Conservation (phyloP, 2,329 filamentous ascomycete genomes). For the Zymoseptoria crescenta region DNA sequence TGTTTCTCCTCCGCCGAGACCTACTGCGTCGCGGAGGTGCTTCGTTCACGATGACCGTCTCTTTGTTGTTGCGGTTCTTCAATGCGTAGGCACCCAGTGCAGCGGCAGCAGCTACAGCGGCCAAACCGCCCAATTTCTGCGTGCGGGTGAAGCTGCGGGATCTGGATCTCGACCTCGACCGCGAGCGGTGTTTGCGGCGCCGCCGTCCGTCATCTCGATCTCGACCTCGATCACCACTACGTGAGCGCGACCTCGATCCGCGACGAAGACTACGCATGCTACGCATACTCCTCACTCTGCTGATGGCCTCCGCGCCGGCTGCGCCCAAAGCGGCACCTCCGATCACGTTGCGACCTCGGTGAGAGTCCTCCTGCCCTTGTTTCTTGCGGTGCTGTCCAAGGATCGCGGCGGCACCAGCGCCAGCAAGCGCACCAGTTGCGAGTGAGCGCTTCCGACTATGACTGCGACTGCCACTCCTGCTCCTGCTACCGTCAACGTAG, state of each 20-base stretch:
- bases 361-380: slow-evolving; percentile 48
- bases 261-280: slow-evolving; percentile 30
- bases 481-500: slow-evolving; percentile 31
- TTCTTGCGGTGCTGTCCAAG: slow-evolving; percentile 50
- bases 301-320: slow-evolving; percentile 52
- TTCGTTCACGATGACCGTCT: slow-evolving; percentile 38
- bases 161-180: slow-evolving; percentile 38
- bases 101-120: slow-evolving; percentile 53
- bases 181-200: slow-evolving; percentile 28
- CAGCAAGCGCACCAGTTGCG: slow-evolving; percentile 55
- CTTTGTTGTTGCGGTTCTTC: slow-evolving; percentile 43
- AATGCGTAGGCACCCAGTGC: slow-evolving; percentile 49
- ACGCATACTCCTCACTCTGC: slow-evolving; percentile 40
- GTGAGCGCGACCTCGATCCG: slow-evolving; percentile 12
- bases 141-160: slow-evolving; percentile 32
- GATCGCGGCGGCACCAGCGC: slow-evolving; percentile 53
- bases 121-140: slow-evolving; percentile 50
- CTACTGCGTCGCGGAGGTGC: slow-evolving; percentile 34
- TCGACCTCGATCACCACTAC: slow-evolving; percentile 15
- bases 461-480: slow-evolving; percentile 7
- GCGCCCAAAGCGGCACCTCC: slow-evolving; percentile 56
- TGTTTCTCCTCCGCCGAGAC: slow-evolving; percentile 38
- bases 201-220: slow-evolving; percentile 23
- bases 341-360: slow-evolving; percentile 45
- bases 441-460: slow-evolving; percentile 40